phyloP scores from a whole-genome alignment of 2,329 filamentous ascomycete species.

The Venturia oleaginea region DNA sequence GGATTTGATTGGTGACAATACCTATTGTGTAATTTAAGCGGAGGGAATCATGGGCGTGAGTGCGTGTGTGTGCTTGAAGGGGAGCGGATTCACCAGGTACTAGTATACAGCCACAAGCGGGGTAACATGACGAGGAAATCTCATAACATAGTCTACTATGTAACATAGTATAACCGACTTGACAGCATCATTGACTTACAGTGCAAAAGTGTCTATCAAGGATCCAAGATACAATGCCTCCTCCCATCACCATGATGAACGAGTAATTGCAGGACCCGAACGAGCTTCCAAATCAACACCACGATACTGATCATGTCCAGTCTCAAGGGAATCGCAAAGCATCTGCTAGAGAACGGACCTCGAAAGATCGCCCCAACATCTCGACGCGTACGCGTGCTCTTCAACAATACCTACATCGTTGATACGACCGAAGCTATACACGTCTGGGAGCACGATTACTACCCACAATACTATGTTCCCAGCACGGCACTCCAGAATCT shows the following conservation, averaged over 20 bases:
- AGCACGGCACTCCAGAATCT: constrained; percentile 16
- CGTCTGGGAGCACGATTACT: constrained; percentile 38
- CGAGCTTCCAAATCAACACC: neutral
- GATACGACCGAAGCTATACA: constrained; percentile 25
- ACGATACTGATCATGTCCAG: constrained; percentile 18
- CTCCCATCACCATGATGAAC: neutral
- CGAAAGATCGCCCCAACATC: constrained; percentile 17
- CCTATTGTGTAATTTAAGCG: too few species aligned
- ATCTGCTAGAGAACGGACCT: constrained; percentile 17
- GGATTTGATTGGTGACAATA: too few species aligned
- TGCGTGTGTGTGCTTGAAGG: too few species aligned
- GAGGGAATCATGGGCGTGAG: too few species aligned
- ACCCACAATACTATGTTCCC: constrained; percentile 40
- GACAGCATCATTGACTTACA: neutral
- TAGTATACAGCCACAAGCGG: constrained; percentile 4
- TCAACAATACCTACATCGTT: constrained; percentile 25
- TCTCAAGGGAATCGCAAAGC: constrained; percentile 4
- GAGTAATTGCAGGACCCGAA: neutral
- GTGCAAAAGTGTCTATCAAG: neutral
- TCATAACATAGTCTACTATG: neutral
- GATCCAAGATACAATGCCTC: neutral
- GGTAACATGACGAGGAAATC: neutral
- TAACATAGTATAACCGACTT: neutral
- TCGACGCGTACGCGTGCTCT: constrained; percentile 25
- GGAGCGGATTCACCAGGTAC: too few species aligned